phyloP scores from a whole-genome alignment of 441 rosid species.

The Aleurites moluccanus region DNA sequence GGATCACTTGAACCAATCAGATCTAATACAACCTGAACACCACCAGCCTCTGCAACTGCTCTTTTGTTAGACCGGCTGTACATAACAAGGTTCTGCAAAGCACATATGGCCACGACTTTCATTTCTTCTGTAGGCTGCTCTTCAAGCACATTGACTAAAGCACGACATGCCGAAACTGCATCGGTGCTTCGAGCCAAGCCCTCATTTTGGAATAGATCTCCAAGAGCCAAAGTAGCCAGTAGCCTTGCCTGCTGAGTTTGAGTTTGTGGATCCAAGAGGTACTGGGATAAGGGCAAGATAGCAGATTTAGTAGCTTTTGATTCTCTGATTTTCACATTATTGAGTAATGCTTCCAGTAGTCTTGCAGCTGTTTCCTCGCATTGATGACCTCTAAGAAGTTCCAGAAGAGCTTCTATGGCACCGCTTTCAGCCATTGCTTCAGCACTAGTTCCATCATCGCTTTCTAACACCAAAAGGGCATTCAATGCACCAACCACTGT shows the following conservation, averaged over 20 bases:
- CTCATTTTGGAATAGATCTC: conserved; percentile 98
- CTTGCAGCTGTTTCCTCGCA: conserved; percentile 99
- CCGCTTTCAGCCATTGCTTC: conserved; percentile 99
- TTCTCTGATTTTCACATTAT: conserved; percentile 97
- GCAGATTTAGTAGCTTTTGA: conserved; percentile 92
- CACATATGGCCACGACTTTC: conserved; percentile 99
- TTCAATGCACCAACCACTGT: conserved; percentile 90
- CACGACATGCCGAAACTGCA: conserved; percentile 98
- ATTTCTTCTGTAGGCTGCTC: conserved; percentile 99
- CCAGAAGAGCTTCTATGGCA: conserved; percentile 97
- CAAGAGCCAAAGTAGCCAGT: conserved; percentile 95
- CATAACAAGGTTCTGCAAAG: conserved; percentile 98
- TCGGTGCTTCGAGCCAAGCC: conserved; percentile 92
- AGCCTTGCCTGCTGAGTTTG: conserved; percentile 98
- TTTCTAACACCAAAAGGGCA: conserved; percentile 97
- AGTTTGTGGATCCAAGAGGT: conserved; percentile 98
- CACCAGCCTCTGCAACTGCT: conserved; percentile 99
- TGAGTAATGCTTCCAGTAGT: conserved; percentile 89
- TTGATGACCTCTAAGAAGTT: conserved; percentile 94
- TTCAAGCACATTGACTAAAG: conserved; percentile 96
- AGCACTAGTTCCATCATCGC: conserved; percentile 96
- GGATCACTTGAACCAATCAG: conserved; percentile 97
- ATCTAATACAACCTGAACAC: conserved; percentile 98
- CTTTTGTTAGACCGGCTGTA: conserved; percentile 96
- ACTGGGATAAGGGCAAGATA: conserved; percentile 90